A percentile compares a stretch with the other conserved stretches of the same genome.
Conservation (phyloP, 345 rosid genomes). For the Eucalyptus shirleyi region DNA sequence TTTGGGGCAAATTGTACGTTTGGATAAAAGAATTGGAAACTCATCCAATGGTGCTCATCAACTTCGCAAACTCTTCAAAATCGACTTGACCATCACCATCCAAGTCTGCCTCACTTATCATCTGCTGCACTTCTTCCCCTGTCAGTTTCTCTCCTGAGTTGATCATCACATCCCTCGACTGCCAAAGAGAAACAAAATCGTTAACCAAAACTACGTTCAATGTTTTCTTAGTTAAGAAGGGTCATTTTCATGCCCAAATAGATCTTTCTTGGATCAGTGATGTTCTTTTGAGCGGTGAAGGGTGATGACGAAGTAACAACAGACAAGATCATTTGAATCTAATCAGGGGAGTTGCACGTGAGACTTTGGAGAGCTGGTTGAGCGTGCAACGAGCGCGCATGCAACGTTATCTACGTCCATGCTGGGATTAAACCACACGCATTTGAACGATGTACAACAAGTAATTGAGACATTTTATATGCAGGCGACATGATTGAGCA, state of each 20-base stretch:
- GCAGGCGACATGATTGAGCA: no score
- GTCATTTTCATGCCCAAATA: background rate
- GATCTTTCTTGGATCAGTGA: background rate
- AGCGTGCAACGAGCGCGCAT: background rate
- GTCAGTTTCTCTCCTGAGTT: slow-evolving; percentile 81
- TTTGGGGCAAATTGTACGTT: background rate
- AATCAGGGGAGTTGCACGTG: background rate
- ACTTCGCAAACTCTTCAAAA: slow-evolving; percentile 75
- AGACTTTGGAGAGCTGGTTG: background rate
- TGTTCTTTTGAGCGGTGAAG: background rate
- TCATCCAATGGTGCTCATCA: slow-evolving; percentile 34
- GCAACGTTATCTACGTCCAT: background rate
- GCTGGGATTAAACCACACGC: background rate
- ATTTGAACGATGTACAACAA: background rate
- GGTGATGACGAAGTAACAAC: background rate
- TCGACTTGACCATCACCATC: slow-evolving; percentile 93
- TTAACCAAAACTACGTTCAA: background rate
- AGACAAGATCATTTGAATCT: background rate
- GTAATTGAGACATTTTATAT: background rate
- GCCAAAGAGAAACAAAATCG: background rate
- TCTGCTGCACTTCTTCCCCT: slow-evolving; percentile 68
- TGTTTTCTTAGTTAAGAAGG: background rate
- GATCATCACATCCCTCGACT: slow-evolving; percentile 89
- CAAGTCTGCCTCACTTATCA: slow-evolving; percentile 87
- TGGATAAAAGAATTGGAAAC: background rate